Base-by-base conservation (phyloP, 768 basidiomycete genomes). In the Omphalotus guepiniiformis region DNA sequence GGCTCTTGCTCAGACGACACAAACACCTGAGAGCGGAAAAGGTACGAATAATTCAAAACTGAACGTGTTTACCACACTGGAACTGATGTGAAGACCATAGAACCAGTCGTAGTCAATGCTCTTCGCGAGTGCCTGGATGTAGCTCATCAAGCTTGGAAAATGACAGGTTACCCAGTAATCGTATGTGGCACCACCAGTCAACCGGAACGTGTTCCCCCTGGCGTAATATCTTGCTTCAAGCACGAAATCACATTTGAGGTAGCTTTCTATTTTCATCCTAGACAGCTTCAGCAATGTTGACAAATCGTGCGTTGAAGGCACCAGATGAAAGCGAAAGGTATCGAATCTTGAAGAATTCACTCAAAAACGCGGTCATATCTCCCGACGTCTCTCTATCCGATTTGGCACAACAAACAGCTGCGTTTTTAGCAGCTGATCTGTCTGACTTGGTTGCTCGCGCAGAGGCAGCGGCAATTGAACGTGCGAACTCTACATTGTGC, bases 341-440 rank as follows among this genome's bases (percentile, higher is more conserved):
- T 32, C 72, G 70, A 43, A 80, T 92, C 32, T 69, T 95, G 21
- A 53, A 60, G 3, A 68, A 65, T 27, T 55, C 81, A 19, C 61
- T 84, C 4, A 50, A 60, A 2, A 63, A 65, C 9, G 61, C 63
- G 21, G 40, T 53, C 1, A 56, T 93, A 27, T 78, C 83, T 0
- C 77, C 87, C 0, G 96, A 99, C 65, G 83, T 96, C 2, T 85
- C 85, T 6, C 48, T 95, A n/a, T 62, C 67, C 28, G 62, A 66
- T 4, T 55, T 98, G 3, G 91, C 96, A 3, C 78, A 79, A 2
- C 90, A 95, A 59, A 95, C 94, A 3, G 96, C 96, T 13, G 93
- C 93, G 2, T 70, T 99, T 5, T 82, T 91, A 22, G 88, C 91
- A 2, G 78, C 71, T 12, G 96, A 98, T 63, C 71, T 98, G 12